A percentile compares a stretch with the other conserved stretches of the same genome.
Conservation (phyloP, 768 basidiomycete species). For the Naganishia antarctica region DNA sequence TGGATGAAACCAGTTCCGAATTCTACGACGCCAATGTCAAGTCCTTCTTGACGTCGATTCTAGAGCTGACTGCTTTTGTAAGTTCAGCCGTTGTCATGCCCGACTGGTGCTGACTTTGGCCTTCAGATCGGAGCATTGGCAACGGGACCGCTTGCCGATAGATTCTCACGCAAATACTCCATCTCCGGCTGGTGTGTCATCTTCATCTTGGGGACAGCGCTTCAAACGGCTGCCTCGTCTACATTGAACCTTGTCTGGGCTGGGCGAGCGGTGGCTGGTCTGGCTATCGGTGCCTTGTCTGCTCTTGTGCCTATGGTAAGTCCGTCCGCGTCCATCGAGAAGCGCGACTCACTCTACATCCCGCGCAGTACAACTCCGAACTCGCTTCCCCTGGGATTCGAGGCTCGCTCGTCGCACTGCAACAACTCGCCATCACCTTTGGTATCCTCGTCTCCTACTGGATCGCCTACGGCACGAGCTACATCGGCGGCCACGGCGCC, state of each 20-base stretch:
- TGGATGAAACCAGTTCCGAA: background rate
- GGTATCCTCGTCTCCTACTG: constrained; percentile 65
- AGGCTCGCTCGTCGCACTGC: constrained; percentile 72
- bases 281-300: constrained; percentile 73
- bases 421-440: constrained; percentile 76
- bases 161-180: constrained; percentile 60
- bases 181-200: constrained; percentile 64
- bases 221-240: constrained; percentile 50
- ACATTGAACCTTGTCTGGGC: constrained; percentile 63
- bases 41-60: constrained; percentile 23
- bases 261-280: constrained; percentile 70
- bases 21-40: constrained; percentile 13
- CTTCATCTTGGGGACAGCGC: constrained; percentile 64
- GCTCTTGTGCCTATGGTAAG: constrained; percentile 68
- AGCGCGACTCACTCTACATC: background rate
- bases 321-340: constrained; percentile 28
- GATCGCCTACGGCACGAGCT: constrained; percentile 60
- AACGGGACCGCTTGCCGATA: constrained; percentile 66
- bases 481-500: constrained; percentile 52
- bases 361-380: constrained; percentile 49
- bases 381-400: constrained; percentile 76
- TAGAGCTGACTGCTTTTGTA: constrained; percentile 12
- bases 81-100: constrained; percentile 49
- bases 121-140: constrained; percentile 65
- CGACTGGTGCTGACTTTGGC: constrained; percentile 73